A percentile compares a stretch with the other conserved stretches of the same genome.
phyloP scores from a whole-genome alignment of 352 stramenopile species.

The Globisporangium iwayamae region DNA sequence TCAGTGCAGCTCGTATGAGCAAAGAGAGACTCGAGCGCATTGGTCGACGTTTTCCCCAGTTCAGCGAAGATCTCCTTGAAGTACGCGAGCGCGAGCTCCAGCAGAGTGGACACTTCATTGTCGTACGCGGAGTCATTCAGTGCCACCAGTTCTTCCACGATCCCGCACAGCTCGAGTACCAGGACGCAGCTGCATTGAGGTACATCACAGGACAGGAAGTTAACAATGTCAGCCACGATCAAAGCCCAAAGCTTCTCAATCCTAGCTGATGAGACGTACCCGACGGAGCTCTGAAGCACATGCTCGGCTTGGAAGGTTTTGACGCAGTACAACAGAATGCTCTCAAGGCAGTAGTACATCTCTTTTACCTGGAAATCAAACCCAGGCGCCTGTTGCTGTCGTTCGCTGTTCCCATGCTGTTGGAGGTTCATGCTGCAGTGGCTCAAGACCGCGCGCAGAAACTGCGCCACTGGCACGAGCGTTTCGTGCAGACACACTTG shows the following conservation, averaged over 20 bases:
- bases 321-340: conserved; percentile 15
- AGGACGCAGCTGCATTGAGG: conserved; percentile 48
- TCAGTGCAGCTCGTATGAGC: not conserved
- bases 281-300: conserved; percentile 15
- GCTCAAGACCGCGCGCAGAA: conserved; percentile 63
- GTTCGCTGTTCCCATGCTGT: not conserved
- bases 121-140: conserved; percentile 11
- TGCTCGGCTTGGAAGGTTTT: conserved; percentile 8
- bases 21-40: conserved; percentile 10
- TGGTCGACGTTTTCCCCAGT: conserved; percentile 18
- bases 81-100: conserved; percentile 32
- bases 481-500: conserved; percentile 46
- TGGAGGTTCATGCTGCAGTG: conserved; percentile 52
- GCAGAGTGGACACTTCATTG: conserved; percentile 2
- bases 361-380: conserved; percentile 25
- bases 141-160: conserved; percentile 41
- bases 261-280: conserved; percentile 6
- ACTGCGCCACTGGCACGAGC: conserved; percentile 58
- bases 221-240: not conserved
- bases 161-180: conserved; percentile 58
- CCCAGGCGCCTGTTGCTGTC: not conserved
- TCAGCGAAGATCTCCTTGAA: conserved; percentile 26
- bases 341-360: conserved; percentile 14
- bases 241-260: not conserved
- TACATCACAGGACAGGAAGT: conserved; percentile 2